These are phyloP conservation scores for Adansonia gregorii DNA, from an alignment of 441 rosid genomes.

Conservation along the genomic window DNA sequence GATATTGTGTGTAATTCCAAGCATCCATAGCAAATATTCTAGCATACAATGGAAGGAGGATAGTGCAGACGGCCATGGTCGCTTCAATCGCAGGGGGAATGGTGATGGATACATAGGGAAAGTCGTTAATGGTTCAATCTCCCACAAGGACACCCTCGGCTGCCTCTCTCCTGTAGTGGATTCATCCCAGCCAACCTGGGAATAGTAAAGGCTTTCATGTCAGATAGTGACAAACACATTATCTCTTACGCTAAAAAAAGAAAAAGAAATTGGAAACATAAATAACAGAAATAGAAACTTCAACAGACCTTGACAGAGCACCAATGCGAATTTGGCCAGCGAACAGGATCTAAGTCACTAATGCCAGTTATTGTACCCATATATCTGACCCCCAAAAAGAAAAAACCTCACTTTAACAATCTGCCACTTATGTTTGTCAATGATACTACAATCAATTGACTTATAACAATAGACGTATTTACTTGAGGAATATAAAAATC, in stretches of 20 bases:
- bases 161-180: slow-evolving; percentile 98
- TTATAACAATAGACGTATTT: background rate
- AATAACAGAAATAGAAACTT: background rate
- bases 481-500: background rate
- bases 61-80: slow-evolving; percentile 91
- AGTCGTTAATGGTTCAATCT: slow-evolving; percentile 95
- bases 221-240: background rate
- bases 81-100: slow-evolving; percentile 85
- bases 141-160: slow-evolving; percentile 96
- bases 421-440: slow-evolving; percentile 4
- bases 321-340: slow-evolving; percentile 76
- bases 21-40: background rate
- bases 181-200: slow-evolving; percentile 99
- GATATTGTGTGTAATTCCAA: slow-evolving; percentile 35
- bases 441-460: background rate
- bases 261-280: background rate
- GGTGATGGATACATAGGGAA: slow-evolving; percentile 97
- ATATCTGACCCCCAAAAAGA: slow-evolving; percentile 41
- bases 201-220: background rate
- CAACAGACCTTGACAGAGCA: slow-evolving; percentile 68
- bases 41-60: slow-evolving; percentile 73
- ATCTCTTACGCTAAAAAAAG: background rate
- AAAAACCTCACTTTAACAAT: background rate
- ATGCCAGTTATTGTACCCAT: slow-evolving; percentile 83
- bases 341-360: slow-evolving; percentile 60